Conservation (phyloP, 345 rosid genomes). For the Pugionium dolabratum region DNA sequence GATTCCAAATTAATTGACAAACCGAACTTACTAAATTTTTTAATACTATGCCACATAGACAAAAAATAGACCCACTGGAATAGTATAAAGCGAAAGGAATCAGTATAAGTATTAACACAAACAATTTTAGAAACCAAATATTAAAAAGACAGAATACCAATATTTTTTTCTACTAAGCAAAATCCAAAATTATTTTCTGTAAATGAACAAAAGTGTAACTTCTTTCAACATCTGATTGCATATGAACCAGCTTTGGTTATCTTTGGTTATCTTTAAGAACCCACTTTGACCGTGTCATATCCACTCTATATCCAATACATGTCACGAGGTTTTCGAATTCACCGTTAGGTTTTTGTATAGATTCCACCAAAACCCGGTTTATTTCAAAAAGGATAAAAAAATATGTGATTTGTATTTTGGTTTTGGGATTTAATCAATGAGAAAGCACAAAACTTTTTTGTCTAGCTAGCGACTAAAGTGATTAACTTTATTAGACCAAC, state of each 20-base stretch:
- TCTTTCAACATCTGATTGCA: conserved; percentile 63
- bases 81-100: background rate
- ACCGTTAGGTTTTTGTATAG: conserved; percentile 2
- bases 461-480: conserved; percentile 35
- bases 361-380: conserved; percentile 7
- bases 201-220: conserved; percentile 12
- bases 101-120: background rate
- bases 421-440: conserved; percentile 27
- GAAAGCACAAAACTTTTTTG: conserved; percentile 25
- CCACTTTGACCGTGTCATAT: conserved; percentile 80
- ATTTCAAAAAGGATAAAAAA: background rate
- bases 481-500: conserved; percentile 32
- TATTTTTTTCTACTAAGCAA: too few relatives aligned
- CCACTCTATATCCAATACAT: conserved; percentile 91
- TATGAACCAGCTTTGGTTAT: conserved; percentile 78
- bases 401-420: conserved; percentile 8
- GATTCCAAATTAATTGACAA: conserved; percentile 25
- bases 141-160: too few relatives aligned
- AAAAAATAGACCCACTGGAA: background rate
- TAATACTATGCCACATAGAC: background rate
- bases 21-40: background rate
- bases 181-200: background rate
- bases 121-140: background rate
- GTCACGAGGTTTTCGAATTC: conserved; percentile 19
- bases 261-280: conserved; percentile 45